Percentiles rank a stretch among this genome's conserved stretches.
phyloP scores from a whole-genome alignment of 257 asterid genomes.

The Petrea volubilis region DNA sequence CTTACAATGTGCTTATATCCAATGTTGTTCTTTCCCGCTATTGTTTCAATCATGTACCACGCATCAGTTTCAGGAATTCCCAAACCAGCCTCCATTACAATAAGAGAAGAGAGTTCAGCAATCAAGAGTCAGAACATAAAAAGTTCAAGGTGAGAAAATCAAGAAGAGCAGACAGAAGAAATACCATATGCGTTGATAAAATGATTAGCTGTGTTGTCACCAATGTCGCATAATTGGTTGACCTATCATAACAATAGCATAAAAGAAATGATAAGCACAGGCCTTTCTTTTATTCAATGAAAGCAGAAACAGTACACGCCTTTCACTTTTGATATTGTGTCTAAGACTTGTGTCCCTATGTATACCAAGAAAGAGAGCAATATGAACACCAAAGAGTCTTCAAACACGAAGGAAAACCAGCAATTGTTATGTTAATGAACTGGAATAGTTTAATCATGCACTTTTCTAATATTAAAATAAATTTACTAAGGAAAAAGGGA shows the following conservation, averaged over 20 bases:
- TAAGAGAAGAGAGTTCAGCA: conserved; percentile 31
- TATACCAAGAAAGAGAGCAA: not conserved
- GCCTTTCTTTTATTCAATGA: not conserved
- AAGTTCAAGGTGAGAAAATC: conserved; percentile 5
- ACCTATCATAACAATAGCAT: conserved; percentile 52
- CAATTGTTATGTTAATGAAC: conserved; percentile 1
- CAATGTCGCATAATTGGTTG: conserved; percentile 89
- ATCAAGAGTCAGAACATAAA: conserved; percentile 16
- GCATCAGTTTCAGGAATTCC: conserved; percentile 95
- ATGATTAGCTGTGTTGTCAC: conserved; percentile 87
- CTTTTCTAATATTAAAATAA: too few relatives aligned
- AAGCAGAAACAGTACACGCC: too few relatives aligned
- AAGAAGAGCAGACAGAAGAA: conserved; percentile 17
- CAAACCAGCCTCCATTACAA: conserved; percentile 75
- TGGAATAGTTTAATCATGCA: not conserved
- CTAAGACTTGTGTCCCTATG: not conserved
- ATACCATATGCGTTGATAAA: conserved; percentile 89
- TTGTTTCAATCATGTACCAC: conserved; percentile 91
- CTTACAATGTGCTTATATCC: conserved; percentile 95
- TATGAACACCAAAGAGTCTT: conserved; percentile 10
- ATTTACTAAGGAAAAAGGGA: too few relatives aligned
- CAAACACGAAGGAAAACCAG: conserved; percentile 6
- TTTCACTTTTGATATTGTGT: not conserved
- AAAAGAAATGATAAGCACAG: conserved; percentile 5
- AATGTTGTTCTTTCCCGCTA: conserved; percentile 91